A percentile compares a stretch with the other conserved stretches of the same genome.
These are phyloP conservation scores for Euphorbia corollata DNA, from an alignment of 441 rosid species.

Conservation along the genomic window DNA sequence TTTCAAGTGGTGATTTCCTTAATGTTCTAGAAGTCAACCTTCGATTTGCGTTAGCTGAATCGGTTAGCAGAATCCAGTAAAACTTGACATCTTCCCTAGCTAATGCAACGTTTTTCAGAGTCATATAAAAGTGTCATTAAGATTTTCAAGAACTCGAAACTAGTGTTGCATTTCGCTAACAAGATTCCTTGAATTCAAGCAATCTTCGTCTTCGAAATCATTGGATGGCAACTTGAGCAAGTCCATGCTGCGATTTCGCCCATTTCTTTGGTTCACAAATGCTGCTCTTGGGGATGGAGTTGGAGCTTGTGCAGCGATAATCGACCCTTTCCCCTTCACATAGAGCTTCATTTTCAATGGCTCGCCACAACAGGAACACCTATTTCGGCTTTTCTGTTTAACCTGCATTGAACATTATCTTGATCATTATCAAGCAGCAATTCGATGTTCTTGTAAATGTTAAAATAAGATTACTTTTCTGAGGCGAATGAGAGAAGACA, in stretches of 20 bases:
- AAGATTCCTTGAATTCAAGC: constrained; percentile 21
- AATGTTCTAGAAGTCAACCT: constrained; percentile 38
- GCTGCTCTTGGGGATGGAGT: constrained; percentile 75
- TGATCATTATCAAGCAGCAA: constrained; percentile 58
- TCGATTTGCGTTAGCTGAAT: constrained; percentile 50
- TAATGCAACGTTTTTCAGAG: constrained; percentile 15
- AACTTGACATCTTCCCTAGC: constrained; percentile 50
- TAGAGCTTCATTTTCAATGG: constrained; percentile 45
- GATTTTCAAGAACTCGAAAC: not conserved
- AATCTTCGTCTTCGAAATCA: constrained; percentile 45
- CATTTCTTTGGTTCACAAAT: constrained; percentile 24
- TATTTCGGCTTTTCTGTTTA: constrained; percentile 25
- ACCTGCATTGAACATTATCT: constrained; percentile 25
- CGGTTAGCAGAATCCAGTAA: constrained; percentile 59
- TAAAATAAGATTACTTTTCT: constrained; percentile 60
- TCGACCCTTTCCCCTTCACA: constrained; percentile 27
- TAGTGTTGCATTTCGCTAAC: constrained; percentile 26
- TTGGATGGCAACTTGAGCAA: constrained; percentile 37
- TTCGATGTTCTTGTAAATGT: constrained; percentile 68
- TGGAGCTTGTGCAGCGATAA: constrained; percentile 41
- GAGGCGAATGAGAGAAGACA: constrained; percentile 93
- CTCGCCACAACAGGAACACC: constrained; percentile 66
- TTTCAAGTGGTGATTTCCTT: constrained; percentile 51
- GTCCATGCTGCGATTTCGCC: constrained; percentile 28
- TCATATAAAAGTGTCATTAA: not conserved